Percentiles rank a stretch among this genome's conserved stretches.
Evolutionary conservation across 345 rosid genomes (phyloP).

Genomic region (Gossypium mustelinum): DNA sequence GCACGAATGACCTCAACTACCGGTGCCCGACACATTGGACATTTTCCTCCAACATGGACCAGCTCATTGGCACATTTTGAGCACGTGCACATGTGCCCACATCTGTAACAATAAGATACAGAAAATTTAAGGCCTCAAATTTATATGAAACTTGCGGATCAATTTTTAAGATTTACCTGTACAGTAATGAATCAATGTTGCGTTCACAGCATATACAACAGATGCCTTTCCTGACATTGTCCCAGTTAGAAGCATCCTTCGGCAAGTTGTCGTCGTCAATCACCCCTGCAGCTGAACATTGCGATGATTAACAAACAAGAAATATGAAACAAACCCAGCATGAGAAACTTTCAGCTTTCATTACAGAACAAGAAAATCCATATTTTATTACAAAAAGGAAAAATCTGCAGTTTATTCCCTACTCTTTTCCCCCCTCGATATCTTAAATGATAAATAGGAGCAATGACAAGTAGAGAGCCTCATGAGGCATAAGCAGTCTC

Average conservation of each 20-base stretch:
- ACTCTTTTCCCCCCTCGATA: not conserved
- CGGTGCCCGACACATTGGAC: conserved; percentile 94
- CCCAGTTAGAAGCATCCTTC: conserved; percentile 65
- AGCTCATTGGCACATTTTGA: conserved; percentile 77
- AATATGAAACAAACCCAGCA: not conserved
- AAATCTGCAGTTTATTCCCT: not conserved
- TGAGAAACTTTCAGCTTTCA: not conserved
- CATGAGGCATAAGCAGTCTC: not conserved
- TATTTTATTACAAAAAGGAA: not conserved
- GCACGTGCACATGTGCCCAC: conserved; percentile 97
- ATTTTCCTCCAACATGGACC: conserved; percentile 68
- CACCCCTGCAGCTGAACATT: conserved; percentile 38
- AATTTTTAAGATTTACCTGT: conserved; percentile 49
- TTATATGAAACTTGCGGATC: not conserved
- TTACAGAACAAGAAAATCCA: not conserved
- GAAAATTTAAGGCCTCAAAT: not conserved
- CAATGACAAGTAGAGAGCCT: not conserved
- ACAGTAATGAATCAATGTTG: conserved; percentile 72
- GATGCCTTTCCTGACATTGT: conserved; percentile 72
- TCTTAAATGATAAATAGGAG: not conserved
- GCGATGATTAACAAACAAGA: not conserved
- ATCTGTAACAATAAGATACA: conserved; percentile 41
- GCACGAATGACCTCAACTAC: conserved; percentile 87
- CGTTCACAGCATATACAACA: conserved; percentile 72
- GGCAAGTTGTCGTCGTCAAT: conserved; percentile 28